A percentile compares a stretch with the other conserved stretches of the same genome.
phyloP scores from a whole-genome alignment of 345 rosid species.

The Hibiscus tridactylites region DNA sequence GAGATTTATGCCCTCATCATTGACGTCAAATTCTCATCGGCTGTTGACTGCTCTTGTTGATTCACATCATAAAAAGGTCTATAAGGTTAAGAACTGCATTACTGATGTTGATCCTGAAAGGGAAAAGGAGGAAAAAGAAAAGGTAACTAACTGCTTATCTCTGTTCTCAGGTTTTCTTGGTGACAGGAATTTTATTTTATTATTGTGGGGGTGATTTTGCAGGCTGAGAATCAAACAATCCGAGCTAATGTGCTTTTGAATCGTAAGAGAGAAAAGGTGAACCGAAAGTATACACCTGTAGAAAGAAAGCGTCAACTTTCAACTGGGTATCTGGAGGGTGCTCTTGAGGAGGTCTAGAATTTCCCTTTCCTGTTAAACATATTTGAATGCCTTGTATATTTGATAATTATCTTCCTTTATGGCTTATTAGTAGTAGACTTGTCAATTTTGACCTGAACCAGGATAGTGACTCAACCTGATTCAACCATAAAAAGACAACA shows the following conservation, averaged over 20 bases:
- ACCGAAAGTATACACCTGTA: constrained; percentile 66
- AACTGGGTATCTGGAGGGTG: constrained; percentile 85
- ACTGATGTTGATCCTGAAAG: constrained; percentile 99
- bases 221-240: constrained; percentile 90
- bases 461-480: background rate
- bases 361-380: constrained; percentile 4
- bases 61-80: constrained; percentile 74
- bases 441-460: background rate
- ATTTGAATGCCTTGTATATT: background rate
- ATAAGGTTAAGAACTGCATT: constrained; percentile 89
- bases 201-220: constrained; percentile 18
- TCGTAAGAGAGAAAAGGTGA: constrained; percentile 85
- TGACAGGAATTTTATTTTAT: constrained; percentile 4
- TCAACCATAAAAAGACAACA: background rate
- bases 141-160: constrained; percentile 39
- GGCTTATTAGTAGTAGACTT: background rate
- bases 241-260: constrained; percentile 82
- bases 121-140: constrained; percentile 95
- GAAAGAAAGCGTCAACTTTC: constrained; percentile 80
- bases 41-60: constrained; percentile 94
- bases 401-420: background rate
- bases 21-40: constrained; percentile 85
- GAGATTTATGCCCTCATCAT: constrained; percentile 93
- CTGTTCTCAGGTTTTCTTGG: background rate
- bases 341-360: constrained; percentile 83